phyloP scores from a whole-genome alignment of 805 yeast species.

The Hanseniaspora lachancei region DNA sequence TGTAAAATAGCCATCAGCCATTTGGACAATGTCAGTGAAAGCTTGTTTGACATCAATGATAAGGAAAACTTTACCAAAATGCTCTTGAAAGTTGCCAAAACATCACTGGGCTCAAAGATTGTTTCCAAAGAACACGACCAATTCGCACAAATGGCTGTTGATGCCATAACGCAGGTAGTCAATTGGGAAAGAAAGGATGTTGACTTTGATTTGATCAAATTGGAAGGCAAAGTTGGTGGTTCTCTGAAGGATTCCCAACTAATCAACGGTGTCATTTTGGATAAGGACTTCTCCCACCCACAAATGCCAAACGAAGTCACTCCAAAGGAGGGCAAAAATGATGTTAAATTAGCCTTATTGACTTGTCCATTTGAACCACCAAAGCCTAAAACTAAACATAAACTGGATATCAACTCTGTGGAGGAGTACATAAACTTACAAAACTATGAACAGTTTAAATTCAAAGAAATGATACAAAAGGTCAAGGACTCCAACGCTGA shows the following conservation, averaged over 20 bases:
- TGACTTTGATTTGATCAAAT: constrained; percentile 89
- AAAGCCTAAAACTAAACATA: constrained; percentile 97
- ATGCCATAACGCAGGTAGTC: constrained; percentile 83
- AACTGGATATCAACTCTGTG: constrained; percentile 81
- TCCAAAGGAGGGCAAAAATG: constrained; percentile 28
- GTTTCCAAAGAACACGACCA: constrained; percentile 87
- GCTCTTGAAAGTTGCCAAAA: constrained; percentile 80
- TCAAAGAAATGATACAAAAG: constrained; percentile 73
- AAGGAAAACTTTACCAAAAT: constrained; percentile 29
- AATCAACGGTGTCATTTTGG: constrained; percentile 83
- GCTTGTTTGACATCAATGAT: constrained; percentile 21
- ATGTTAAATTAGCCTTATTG: constrained; percentile 83
- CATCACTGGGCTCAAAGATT: constrained; percentile 88
- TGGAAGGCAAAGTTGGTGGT: constrained; percentile 94
- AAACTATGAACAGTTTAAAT: constrained; percentile 81
- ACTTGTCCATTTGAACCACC: constrained; percentile 99
- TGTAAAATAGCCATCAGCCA: constrained; percentile 77
- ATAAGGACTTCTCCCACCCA: constrained; percentile 95
- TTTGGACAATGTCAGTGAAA: constrained; percentile 64
- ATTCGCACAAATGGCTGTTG: constrained; percentile 95
- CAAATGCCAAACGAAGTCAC: constrained; percentile 79
- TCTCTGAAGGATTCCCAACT: constrained; percentile 71
- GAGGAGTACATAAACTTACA: constrained; percentile 89
- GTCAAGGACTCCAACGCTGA: constrained; percentile 90
- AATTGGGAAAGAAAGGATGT: constrained; percentile 88